Percentiles rank a stretch among this genome's conserved stretches.
Conservation (phyloP, 2,329 filamentous ascomycete genomes). For the Fusarium nematophilum region DNA sequence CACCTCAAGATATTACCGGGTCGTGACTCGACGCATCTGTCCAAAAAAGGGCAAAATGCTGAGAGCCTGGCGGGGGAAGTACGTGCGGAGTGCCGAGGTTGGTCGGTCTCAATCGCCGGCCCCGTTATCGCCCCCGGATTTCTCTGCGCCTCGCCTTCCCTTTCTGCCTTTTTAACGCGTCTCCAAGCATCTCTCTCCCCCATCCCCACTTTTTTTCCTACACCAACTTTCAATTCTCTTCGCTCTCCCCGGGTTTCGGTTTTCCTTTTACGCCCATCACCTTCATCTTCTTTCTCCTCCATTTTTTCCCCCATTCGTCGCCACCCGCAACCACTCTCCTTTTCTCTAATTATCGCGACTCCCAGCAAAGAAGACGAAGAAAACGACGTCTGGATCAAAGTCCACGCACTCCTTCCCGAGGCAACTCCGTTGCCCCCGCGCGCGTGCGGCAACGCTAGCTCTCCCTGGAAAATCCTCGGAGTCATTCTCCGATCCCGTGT, state of each 20-base stretch:
- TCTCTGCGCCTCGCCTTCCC: constrained; percentile 31
- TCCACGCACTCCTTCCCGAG: constrained; percentile 29
- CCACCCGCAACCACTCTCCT: neutral
- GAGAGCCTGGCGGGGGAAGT: constrained; percentile 13
- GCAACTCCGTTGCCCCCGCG: constrained; percentile 38
- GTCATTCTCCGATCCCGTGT: constrained; percentile 38
- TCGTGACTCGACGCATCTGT: neutral
- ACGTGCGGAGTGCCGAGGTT: constrained; percentile 41
- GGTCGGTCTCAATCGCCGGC: constrained; percentile 32
- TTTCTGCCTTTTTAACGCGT: constrained; percentile 20
- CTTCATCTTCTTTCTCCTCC: neutral
- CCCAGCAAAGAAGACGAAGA: neutral
- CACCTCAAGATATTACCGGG: neutral
- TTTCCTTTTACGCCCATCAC: neutral
- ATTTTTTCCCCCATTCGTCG: neutral
- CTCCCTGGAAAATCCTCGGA: constrained; percentile 37
- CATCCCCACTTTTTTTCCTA: constrained; percentile 29
- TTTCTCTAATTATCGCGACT: neutral
- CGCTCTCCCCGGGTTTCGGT: constrained; percentile 23
- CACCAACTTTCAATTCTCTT: constrained; percentile 29
- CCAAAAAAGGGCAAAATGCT: constrained; percentile 23
- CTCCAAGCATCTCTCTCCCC: neutral
- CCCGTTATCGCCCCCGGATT: constrained; percentile 42
- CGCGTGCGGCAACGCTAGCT: constrained; percentile 35
- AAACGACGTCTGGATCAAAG: neutral